Conservation (phyloP, 139 green algal genomes). For the Zygnema cylindricum region DNA sequence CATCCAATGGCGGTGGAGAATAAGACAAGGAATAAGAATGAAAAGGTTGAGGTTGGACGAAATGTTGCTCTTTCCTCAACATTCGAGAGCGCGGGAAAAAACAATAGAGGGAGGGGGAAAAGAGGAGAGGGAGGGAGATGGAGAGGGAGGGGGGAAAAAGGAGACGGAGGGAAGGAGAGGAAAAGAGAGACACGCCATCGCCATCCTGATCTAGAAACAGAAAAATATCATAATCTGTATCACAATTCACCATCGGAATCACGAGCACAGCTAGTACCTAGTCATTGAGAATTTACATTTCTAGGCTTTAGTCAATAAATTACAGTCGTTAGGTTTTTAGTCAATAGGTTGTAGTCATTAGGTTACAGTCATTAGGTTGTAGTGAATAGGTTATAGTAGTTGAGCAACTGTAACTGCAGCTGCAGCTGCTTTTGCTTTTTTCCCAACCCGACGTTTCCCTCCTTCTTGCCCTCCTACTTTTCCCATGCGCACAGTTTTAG, state of each 20-base stretch:
- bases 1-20: neutral
- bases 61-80: too few species aligned
- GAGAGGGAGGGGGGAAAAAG: constrained; percentile 13
- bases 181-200: neutral
- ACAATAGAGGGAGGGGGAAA: neutral
- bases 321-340: too few species aligned
- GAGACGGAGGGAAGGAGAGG: neutral
- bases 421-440: neutral
- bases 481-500: neutral
- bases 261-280: too few species aligned
- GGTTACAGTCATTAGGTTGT: too few species aligned
- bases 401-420: neutral
- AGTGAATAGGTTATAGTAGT: too few species aligned
- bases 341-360: too few species aligned
- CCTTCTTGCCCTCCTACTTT: neutral
- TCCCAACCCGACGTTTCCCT: neutral
- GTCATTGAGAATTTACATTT: too few species aligned
- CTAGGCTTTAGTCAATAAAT: too few species aligned
- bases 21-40: neutral
- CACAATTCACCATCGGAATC: too few species aligned
- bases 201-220: too few species aligned
- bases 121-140: constrained; percentile 16
- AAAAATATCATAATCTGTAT: too few species aligned
- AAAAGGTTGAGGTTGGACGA: neutral
- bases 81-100: too few species aligned